Percentiles rank a stretch among this genome's conserved stretches.
Evolutionary conservation across 139 green algal species (phyloP).

Genomic region (Cymbomonas tetramitiformis): DNA sequence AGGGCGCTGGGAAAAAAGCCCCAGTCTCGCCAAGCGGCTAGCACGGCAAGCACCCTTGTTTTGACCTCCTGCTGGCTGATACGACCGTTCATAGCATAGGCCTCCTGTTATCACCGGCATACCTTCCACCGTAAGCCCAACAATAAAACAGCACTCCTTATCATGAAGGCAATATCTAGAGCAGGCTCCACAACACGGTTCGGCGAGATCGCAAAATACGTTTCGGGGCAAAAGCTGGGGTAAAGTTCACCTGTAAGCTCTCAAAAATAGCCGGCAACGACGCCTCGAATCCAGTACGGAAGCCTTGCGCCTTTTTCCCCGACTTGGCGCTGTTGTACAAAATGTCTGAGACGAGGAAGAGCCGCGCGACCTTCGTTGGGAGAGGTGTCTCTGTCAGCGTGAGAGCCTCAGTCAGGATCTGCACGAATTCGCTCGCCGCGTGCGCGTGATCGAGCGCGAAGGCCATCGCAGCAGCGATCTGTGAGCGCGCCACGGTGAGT

Average conservation of each 20-base stretch:
- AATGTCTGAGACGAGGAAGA: slow-evolving; percentile 84
- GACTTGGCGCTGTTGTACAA: slow-evolving; percentile 78
- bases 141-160: too few species aligned
- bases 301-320: slow-evolving; percentile 72
- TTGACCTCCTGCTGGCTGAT: too few species aligned
- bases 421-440: slow-evolving; percentile 55
- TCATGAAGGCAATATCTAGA: too few species aligned
- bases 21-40: too few species aligned
- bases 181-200: too few species aligned
- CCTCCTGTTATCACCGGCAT: too few species aligned
- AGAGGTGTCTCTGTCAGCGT: slow-evolving; percentile 71
- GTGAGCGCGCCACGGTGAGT: slow-evolving; percentile 48
- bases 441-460: slow-evolving; percentile 83
- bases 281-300: slow-evolving; percentile 54
- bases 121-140: too few species aligned
- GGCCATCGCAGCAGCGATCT: slow-evolving; percentile 68
- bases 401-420: slow-evolving; percentile 64
- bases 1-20: too few species aligned
- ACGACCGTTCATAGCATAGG: too few species aligned
- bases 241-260: not conserved
- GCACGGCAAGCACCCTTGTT: too few species aligned
- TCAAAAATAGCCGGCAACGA: slow-evolving; percentile 39
- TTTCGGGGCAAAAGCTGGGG: too few species aligned
- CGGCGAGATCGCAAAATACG: too few species aligned
- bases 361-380: slow-evolving; percentile 51